phyloP scores from a whole-genome alignment of 2,329 filamentous ascomycete genomes.

The Hymenoscyphus infarciens region DNA sequence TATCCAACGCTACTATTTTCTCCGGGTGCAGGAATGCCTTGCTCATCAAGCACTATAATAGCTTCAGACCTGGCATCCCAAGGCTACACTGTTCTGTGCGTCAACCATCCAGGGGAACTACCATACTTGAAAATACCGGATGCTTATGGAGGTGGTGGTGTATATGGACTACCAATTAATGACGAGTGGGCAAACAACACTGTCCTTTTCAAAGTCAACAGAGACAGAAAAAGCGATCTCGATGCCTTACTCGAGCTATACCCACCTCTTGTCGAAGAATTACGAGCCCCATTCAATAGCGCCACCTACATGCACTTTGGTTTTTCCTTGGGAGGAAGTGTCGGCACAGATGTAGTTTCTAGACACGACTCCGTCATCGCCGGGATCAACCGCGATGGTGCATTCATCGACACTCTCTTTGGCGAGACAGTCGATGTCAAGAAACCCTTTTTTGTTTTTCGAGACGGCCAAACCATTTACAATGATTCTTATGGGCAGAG shows the following conservation, averaged over 20 bases:
- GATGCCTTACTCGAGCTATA: not conserved
- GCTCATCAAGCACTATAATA: not conserved
- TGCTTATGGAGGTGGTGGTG: not conserved
- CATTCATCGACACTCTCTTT: not conserved
- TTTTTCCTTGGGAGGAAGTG: not conserved
- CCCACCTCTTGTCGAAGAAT: not conserved
- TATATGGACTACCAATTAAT: not conserved
- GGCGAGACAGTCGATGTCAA: slow-evolving; percentile 1
- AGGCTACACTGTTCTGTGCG: not conserved
- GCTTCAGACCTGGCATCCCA: not conserved
- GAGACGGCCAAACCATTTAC: not conserved
- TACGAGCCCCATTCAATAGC: not conserved
- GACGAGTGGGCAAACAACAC: not conserved
- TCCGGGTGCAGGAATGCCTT: not conserved
- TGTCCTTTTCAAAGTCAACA: not conserved
- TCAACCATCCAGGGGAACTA: not conserved
- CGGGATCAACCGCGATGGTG: not conserved
- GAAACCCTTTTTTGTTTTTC: not conserved
- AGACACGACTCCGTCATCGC: not conserved
- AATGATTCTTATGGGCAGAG: not conserved
- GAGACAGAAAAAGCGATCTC: not conserved
- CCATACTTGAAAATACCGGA: not conserved
- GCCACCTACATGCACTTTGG: not conserved
- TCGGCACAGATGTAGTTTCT: not conserved
- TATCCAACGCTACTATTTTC: not conserved